Conservation (phyloP, 768 basidiomycete genomes). For the Epithele typhae region DNA sequence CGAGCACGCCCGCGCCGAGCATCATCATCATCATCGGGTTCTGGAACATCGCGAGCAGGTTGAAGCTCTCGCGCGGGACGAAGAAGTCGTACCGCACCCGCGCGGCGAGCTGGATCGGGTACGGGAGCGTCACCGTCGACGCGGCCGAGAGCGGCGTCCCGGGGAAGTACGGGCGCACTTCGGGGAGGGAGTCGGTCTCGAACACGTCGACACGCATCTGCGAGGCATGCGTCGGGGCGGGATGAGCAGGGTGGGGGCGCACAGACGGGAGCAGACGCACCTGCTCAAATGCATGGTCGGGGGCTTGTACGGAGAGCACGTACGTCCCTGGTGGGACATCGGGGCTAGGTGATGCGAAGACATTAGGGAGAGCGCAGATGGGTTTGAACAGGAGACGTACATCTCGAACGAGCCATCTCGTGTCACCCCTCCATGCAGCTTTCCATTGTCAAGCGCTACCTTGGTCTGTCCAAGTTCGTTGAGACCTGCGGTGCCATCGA, state of each 20-base stretch:
- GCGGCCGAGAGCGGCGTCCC: slow-evolving; percentile 67
- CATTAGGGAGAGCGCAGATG: background rate
- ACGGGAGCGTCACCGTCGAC: slow-evolving; percentile 48
- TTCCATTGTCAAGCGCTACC: slow-evolving; percentile 58
- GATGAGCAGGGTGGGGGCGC: no score
- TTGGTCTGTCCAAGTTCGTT: slow-evolving; percentile 49
- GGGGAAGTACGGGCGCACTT: slow-evolving; percentile 59
- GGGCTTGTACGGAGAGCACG: slow-evolving; percentile 61
- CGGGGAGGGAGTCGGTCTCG: slow-evolving; percentile 36
- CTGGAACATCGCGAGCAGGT: slow-evolving; percentile 68
- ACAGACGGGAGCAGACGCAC: slow-evolving; percentile 36
- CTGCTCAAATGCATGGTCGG: slow-evolving; percentile 68
- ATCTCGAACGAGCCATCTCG: slow-evolving; percentile 62
- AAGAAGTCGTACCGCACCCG: slow-evolving; percentile 61
- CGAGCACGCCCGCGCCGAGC: slow-evolving; percentile 59
- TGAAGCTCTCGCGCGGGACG: slow-evolving; percentile 67
- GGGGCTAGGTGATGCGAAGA: slow-evolving; percentile 44
- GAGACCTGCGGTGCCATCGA: slow-evolving; percentile 18
- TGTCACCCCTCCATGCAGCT: slow-evolving; percentile 47
- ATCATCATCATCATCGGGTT: slow-evolving; percentile 86
- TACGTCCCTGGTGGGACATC: slow-evolving; percentile 68
- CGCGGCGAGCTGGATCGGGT: slow-evolving; percentile 56
- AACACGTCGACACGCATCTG: slow-evolving; percentile 70
- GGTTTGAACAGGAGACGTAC: slow-evolving; percentile 34
- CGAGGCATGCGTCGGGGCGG: background rate